Conservation (phyloP, 164 flowering plant species). For the Aristolochia californica region DNA sequence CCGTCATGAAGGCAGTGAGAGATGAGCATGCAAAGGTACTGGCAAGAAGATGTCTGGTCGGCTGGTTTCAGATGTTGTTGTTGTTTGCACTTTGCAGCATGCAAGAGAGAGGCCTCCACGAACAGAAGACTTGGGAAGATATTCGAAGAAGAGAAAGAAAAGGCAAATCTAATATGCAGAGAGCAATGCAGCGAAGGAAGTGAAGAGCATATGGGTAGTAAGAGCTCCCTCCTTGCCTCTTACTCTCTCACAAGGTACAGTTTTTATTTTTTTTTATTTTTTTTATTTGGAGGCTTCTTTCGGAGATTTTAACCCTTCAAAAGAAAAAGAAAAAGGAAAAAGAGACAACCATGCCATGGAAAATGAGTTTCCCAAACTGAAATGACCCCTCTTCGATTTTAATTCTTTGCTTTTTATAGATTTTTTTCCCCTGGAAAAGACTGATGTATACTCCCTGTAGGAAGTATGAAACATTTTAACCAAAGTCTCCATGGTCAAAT, state of each 20-base stretch:
- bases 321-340: background rate
- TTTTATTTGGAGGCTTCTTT: too few relatives aligned
- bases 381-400: too few relatives aligned
- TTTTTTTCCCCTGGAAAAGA: too few relatives aligned
- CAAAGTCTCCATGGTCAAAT: too few relatives aligned
- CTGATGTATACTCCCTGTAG: too few relatives aligned
- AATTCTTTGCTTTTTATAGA: too few relatives aligned
- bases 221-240: too few relatives aligned
- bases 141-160: slow-evolving; percentile 1
- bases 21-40: slow-evolving; percentile 1
- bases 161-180: background rate
- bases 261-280: too few relatives aligned
- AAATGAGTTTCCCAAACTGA: too few relatives aligned
- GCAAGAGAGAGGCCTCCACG: background rate
- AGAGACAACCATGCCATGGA: too few relatives aligned
- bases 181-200: slow-evolving; percentile 4
- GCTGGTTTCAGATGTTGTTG: slow-evolving; percentile 9
- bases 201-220: background rate
- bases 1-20: background rate
- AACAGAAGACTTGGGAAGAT: background rate
- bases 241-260: background rate
- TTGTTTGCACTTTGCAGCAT: slow-evolving; percentile 5
- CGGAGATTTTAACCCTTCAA: too few relatives aligned
- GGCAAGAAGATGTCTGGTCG: background rate
- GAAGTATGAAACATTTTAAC: too few relatives aligned